Conservation (phyloP, 2,329 filamentous ascomycete species). For the Chaetomiaceae sp. region DNA sequence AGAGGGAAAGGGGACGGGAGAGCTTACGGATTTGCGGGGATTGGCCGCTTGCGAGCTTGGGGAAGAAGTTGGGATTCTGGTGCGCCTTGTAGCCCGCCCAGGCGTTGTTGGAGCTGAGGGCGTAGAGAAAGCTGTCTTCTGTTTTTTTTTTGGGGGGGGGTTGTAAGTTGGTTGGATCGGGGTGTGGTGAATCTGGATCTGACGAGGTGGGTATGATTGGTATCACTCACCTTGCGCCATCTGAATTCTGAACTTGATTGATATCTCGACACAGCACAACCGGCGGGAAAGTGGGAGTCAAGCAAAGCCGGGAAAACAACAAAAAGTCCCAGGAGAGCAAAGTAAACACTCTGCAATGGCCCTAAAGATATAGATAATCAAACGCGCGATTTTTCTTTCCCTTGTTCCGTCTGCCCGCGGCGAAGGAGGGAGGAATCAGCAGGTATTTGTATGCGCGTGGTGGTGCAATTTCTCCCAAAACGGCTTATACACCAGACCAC, state of each 20-base stretch:
- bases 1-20: neutral
- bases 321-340: neutral
- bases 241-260: too few relatives aligned
- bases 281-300: neutral
- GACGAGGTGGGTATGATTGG: too few relatives aligned
- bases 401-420: neutral
- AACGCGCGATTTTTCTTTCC: neutral
- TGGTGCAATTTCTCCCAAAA: neutral
- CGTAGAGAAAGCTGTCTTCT: constrained; percentile 58
- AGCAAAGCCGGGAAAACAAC: neutral
- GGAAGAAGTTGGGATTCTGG: constrained; percentile 68
- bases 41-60: constrained; percentile 63
- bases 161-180: neutral
- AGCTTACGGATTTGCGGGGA: constrained; percentile 55
- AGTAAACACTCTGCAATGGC: neutral
- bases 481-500: constrained; percentile 6
- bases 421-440: neutral
- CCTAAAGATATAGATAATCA: neutral
- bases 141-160: neutral
- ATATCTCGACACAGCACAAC: neutral
- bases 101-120: constrained; percentile 63
- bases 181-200: too few relatives aligned
- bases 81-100: constrained; percentile 64
- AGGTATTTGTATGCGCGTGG: neutral
- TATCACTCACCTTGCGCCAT: constrained; percentile 3